Base-by-base conservation (phyloP, 306 rosid species). In the Cucurbita maxima region DNA sequence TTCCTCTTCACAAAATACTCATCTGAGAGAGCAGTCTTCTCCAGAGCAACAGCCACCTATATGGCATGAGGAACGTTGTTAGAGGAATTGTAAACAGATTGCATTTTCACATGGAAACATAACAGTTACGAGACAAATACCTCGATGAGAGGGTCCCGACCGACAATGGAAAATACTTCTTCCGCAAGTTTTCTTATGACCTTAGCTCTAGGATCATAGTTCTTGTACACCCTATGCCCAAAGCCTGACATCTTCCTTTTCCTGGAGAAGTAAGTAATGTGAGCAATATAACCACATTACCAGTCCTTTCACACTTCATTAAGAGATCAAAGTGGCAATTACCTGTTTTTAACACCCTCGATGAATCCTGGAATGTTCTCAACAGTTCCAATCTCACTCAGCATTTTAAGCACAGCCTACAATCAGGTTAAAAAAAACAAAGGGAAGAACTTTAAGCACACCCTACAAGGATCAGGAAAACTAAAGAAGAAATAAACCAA, bases 211-310 rank as follows among this genome's bases (percentile, higher is more conserved):
- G 97, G 97, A 77, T 92, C 97, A 63, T 92, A 92, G 83, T 88
- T 92, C 84, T 92, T 92, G 87, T 89, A 89, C 58, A 92, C 97
- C 10, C 97, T 90, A 80, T 89, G 97, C 44, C 96, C 96, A 83
- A 92, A 92, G 76, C 97, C 96, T 78, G 96, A 85, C 87, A 92
- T 87, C 90, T 92, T 92, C 57, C 95, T 83, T 77, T 92, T 92
- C 87, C 96, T 92, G 80, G 54, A 83, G 73, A 25, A 80, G 60
- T 47, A 58, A 75, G 64, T 9, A 19, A 44, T 19, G 18, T 47
- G n/a, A 77, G 71, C 14, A 57, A 78, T 14, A 41, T 12, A 50
- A 45, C 73, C 47, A 40, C 19, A 16, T 5, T 66, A 4, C 36
- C 16, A 18, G 37, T 58, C 37, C 44, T 60, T 60, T 12, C 45